Base-by-base conservation (phyloP, 1,139 yeast species). In the Kodamaea derodonti region DNA sequence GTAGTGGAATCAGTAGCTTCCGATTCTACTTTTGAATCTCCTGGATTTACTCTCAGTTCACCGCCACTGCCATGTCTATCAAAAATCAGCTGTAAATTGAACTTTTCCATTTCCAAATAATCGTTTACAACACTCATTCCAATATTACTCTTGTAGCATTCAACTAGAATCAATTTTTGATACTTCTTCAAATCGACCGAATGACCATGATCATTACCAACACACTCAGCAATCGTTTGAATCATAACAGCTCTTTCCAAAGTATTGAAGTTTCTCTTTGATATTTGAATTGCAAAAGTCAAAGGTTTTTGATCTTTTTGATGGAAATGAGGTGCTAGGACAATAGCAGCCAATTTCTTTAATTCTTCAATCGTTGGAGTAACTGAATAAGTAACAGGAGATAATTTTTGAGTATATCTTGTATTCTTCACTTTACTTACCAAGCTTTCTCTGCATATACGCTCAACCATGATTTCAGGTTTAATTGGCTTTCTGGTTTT, bases 271-370 rank as follows among this genome's bases (percentile, higher is more conserved):
- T 87, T 85, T 46, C 98, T 67, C 46, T 83, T 70, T 3, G 82
- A 71, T 1, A 95, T 79, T 44, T 88, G 84, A 30, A 92, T 82
- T 2, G 97, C 95, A 64, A 85, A 92, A 44, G 78, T 79, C 20
- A 65, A 43, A 2, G 79, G 75, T 34, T 59, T 44, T 43, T 76
- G 83, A 23, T 59, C 66, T 13, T 62, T 69, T 12, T 61, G 53
- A 51, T 84, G 90, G 56, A 86, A 85, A 55, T 80, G 86, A 0
- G 86, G 85, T 20, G 61, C 68, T 40, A 85, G 57, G 4, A 86
- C 82, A 37, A 63, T 60, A 29, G 64, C 61, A 11, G 84, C 74
- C 33, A 85, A 55, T 46, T 77, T 73, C 33, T 60, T 64, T 28
- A 90, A 60, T 45, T 86, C 95, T 13, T 78, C 84, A 41, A 76